Conservation (phyloP, 2,329 filamentous ascomycete species). For the Fulvia fulva region DNA sequence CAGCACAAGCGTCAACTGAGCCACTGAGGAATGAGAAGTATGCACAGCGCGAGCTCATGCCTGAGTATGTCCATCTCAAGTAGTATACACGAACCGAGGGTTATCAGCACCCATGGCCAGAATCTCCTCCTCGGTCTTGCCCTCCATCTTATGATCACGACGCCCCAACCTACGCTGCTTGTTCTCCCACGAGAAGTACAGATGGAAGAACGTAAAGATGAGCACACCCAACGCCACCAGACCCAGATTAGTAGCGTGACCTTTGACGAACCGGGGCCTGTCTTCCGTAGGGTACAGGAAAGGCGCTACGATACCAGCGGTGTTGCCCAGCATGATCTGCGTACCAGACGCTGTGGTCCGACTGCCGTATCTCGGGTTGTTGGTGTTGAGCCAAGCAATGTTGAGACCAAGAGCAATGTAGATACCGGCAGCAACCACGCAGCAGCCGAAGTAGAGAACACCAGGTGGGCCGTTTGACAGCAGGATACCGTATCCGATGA, state of each 20-base stretch:
- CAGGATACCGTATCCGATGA: conserved; percentile 49
- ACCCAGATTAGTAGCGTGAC: conserved; percentile 50
- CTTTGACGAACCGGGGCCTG: conserved; percentile 47
- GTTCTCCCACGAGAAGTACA: conserved; percentile 38
- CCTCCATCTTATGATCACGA: conserved; percentile 38
- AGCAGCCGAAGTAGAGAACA: conserved; percentile 71
- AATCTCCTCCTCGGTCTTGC: conserved; percentile 41
- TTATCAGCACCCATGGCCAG: conserved; percentile 45
- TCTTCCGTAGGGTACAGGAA: conserved; percentile 52
- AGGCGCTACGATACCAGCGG: conserved; percentile 32
- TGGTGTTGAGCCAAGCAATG: conserved; percentile 52
- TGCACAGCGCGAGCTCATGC: too few relatives aligned
- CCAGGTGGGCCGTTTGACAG: conserved; percentile 57
- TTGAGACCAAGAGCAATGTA: conserved; percentile 58
- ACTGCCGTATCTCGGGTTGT: conserved; percentile 71
- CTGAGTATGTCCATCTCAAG: too few relatives aligned
- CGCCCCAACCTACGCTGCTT: conserved; percentile 37
- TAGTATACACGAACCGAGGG: conserved; percentile 43
- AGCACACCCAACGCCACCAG: conserved; percentile 44
- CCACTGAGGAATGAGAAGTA: too few relatives aligned
- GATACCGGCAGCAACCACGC: conserved; percentile 69
- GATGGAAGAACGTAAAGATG: conserved; percentile 37
- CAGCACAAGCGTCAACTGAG: too few relatives aligned
- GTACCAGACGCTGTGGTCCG: conserved; percentile 67
- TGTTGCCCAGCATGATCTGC: conserved; percentile 67